These are phyloP conservation scores for Sclerotiophoma versabilis DNA, from an alignment of 2,329 filamentous ascomycete species.

Conservation along the genomic window DNA sequence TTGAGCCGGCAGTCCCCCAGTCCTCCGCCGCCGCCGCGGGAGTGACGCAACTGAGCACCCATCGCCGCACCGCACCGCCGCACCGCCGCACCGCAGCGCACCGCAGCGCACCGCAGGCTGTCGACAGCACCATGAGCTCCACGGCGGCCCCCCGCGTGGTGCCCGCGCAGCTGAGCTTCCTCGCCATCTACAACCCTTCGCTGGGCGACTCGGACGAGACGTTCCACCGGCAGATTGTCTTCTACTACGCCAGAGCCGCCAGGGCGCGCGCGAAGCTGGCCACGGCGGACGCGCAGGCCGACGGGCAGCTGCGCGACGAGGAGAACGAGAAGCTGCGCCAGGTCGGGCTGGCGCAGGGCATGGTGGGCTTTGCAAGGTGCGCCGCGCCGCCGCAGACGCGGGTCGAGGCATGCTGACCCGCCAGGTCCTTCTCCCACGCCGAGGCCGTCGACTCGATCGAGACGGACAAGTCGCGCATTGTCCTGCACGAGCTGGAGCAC, in stretches of 20 bases:
- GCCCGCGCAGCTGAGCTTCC: slow-evolving; percentile 86
- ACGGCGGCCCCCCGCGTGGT: slow-evolving; percentile 54
- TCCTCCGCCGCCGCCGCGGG: no score
- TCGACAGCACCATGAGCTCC: slow-evolving; percentile 4
- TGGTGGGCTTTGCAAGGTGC: slow-evolving; percentile 96
- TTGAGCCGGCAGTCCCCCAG: no score
- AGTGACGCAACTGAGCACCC: no score
- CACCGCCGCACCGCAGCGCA: background rate
- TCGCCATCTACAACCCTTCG: slow-evolving; percentile 93
- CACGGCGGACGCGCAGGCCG: slow-evolving; percentile 41
- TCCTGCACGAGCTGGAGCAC: slow-evolving; percentile 84
- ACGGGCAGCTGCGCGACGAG: slow-evolving; percentile 61
- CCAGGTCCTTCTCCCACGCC: slow-evolving; percentile 77
- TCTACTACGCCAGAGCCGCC: slow-evolving; percentile 74
- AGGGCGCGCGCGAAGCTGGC: slow-evolving; percentile 39
- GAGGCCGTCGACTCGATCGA: slow-evolving; percentile 83
- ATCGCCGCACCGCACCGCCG: background rate
- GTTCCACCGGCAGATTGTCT: slow-evolving; percentile 84
- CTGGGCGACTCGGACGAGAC: slow-evolving; percentile 76
- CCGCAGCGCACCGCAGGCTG: background rate
- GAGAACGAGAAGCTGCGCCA: slow-evolving; percentile 88
- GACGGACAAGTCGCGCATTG: slow-evolving; percentile 84
- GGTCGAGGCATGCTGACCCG: no score
- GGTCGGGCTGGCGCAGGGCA: slow-evolving; percentile 94
- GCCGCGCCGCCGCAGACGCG: no score